These are phyloP conservation scores for Apium graveolens DNA, from an alignment of 129 eudicot genomes.

Conservation along the genomic window DNA sequence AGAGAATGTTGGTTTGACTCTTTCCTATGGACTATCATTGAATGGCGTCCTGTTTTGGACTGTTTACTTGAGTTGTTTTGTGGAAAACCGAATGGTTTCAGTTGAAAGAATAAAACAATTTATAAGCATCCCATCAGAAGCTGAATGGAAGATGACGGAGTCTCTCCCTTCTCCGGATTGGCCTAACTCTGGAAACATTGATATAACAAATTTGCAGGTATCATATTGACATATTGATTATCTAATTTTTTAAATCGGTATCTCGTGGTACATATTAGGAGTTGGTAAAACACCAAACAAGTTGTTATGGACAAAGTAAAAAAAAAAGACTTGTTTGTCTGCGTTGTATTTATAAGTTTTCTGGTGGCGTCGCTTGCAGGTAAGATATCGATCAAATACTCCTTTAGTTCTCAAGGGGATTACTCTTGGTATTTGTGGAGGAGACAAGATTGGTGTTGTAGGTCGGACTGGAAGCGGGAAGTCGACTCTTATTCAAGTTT, in stretches of 20 bases:
- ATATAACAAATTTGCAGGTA: constrained; percentile 58
- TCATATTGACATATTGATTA: neutral
- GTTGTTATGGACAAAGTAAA: neutral
- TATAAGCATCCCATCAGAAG: constrained; percentile 56
- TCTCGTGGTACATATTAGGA: neutral
- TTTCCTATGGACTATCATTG: constrained; percentile 62
- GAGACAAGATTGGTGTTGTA: constrained; percentile 83
- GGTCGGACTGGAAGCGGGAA: constrained; percentile 94
- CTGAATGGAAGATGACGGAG: constrained; percentile 41
- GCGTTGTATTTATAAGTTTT: neutral
- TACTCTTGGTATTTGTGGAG: constrained; percentile 46
- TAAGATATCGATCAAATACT: constrained; percentile 53
- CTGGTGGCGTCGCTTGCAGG: constrained; percentile 27
- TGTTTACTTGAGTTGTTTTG: constrained; percentile 33
- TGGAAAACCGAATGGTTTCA: constrained; percentile 72
- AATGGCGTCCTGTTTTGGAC: constrained; percentile 45
- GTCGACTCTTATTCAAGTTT: constrained; percentile 70
- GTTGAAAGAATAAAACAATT: constrained; percentile 74
- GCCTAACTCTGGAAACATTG: constrained; percentile 55
- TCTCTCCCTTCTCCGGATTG: constrained; percentile 40
- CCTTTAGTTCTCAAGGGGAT: constrained; percentile 75
- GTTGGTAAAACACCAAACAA: neutral
- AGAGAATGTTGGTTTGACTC: constrained; percentile 64
- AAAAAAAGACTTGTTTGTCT: neutral
- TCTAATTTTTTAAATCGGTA: neutral